Percentiles rank a stretch among this genome's conserved stretches.
Evolutionary conservation across 2,329 filamentous ascomycete species (phyloP).

Genomic region (Plenodomus tracheiphilus): DNA sequence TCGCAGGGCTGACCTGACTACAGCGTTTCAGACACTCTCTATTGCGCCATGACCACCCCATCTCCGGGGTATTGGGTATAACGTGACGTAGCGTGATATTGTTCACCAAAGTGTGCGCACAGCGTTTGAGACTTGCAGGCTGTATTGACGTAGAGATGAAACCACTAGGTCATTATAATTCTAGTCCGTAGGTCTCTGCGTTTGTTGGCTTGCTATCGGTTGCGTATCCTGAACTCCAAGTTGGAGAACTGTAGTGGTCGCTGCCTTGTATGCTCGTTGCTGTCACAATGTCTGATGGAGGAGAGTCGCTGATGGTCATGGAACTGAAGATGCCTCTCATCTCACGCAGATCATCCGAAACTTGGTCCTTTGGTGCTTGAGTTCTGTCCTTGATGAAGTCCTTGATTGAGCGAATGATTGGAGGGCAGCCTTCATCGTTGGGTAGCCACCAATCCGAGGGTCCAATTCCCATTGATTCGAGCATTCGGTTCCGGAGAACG

Average conservation of each 20-base stretch:
- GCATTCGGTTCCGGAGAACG: constrained; percentile 73
- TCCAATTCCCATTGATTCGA: constrained; percentile 72
- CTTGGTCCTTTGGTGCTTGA: constrained; percentile 52
- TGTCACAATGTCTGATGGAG: constrained; percentile 32
- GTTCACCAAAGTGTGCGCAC: background rate
- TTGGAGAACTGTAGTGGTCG: constrained; percentile 27
- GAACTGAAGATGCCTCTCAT: constrained; percentile 69
- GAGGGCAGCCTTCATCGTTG: constrained; percentile 73
- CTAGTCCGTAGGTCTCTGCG: constrained; percentile 16
- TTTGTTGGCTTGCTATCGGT: constrained; percentile 26
- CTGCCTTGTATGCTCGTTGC: constrained; percentile 29
- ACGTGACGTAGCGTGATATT: background rate
- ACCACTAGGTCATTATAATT: constrained; percentile 13
- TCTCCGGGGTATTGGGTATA: background rate
- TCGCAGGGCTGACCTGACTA: background rate
- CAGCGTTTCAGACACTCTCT: background rate
- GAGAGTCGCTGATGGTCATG: constrained; percentile 44
- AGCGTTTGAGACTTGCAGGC: background rate
- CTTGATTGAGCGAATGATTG: constrained; percentile 75
- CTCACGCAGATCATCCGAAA: constrained; percentile 69
- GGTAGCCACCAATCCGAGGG: constrained; percentile 89
- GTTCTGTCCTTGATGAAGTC: constrained; percentile 80
- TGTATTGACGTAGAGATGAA: background rate
- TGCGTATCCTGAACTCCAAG: constrained; percentile 24
- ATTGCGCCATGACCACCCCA: background rate